Base-by-base conservation (phyloP, 176 grass and related monocot species). In the Musa beccarii region DNA sequence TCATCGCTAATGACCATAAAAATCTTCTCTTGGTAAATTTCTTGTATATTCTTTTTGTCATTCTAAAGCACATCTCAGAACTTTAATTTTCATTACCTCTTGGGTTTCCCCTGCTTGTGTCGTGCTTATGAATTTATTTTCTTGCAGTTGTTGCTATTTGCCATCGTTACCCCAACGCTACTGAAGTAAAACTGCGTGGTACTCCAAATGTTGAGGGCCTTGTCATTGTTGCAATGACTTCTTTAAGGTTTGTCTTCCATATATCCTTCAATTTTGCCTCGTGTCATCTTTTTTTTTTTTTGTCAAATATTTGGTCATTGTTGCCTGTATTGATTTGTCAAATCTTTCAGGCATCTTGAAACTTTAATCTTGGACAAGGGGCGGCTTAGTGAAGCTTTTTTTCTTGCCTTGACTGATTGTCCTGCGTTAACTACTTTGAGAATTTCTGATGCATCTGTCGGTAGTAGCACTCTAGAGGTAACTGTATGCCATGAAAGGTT, bases 111-210 rank as follows among this genome's bases (percentile, higher is more conserved):
- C 8, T 16, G 14, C 28, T 34, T 16, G 34, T 43, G 3, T 34
- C 66, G 66, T 68, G 24, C 28, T 68, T 68, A 8, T 54, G 63
- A 19, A 68, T n/a, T 34, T 11, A 29, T 67, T 52, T 50, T 14
- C 53, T 79, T 86, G 83, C 81, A 96, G 93, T 96, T 86, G 77
- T 85, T 68, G 56, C 79, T 59, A 90, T 92, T 79, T 96, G 93
- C 74, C 84, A 63, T 17, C 87, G 83, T 29, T 96, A 96, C 34
- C 92, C 77, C 69, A 89, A 86, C 83, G 79, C 83, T 43, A 90
- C 86, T 56, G 82, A 85, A 76, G 82, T 96, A 49, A 92, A 88
- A 77, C 82, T 96, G 83, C 86, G 57, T 28, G 83, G 93, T 59
- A 83, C 92, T 71, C 77, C 71, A 70, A 79, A 84, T 76, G 85